Conservation (phyloP, 2,329 filamentous ascomycete genomes). For the Paecilomyces niveus region DNA sequence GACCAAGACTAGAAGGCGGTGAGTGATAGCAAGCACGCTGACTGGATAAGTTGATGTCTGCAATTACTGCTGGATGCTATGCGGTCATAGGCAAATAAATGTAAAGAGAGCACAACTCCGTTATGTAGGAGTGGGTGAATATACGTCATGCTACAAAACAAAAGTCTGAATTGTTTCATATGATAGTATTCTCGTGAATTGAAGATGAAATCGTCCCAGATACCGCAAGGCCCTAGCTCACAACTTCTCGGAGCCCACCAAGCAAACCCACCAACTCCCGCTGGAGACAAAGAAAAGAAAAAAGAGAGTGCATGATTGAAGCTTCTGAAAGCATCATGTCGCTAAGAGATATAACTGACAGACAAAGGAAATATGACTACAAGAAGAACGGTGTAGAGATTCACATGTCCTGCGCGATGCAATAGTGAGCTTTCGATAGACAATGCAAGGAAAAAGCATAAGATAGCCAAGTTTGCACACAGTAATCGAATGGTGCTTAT, state of each 20-base stretch:
- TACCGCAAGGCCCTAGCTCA: slow-evolving; percentile 4
- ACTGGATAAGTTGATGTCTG: neutral
- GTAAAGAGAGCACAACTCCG: neutral
- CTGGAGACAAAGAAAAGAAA: slow-evolving; percentile 19
- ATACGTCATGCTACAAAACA: neutral
- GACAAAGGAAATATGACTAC: slow-evolving; percentile 10
- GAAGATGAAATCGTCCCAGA: neutral
- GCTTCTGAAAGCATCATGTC: neutral
- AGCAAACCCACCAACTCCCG: slow-evolving; percentile 26
- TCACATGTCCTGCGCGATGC: slow-evolving; percentile 7
- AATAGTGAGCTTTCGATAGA: slow-evolving; percentile 1
- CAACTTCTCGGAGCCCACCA: slow-evolving; percentile 10
- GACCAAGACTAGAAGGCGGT: neutral
- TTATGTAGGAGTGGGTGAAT: too few relatives aligned
- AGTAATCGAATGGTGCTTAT: neutral
- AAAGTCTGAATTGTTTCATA: neutral
- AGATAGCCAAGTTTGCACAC: neutral
- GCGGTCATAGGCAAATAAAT: neutral
- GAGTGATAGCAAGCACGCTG: neutral
- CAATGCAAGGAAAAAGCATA: slow-evolving; percentile 1
- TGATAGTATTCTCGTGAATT: neutral
- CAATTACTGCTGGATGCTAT: neutral
- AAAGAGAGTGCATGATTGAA: slow-evolving; percentile 9
- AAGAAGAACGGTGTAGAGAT: slow-evolving; percentile 4
- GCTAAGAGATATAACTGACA: slow-evolving; percentile 8